Evolutionary conservation across 2,329 filamentous ascomycete genomes (phyloP), one percentile per base, ranked within the genome.

Genomic region (Diaporthe vexans): DNA sequence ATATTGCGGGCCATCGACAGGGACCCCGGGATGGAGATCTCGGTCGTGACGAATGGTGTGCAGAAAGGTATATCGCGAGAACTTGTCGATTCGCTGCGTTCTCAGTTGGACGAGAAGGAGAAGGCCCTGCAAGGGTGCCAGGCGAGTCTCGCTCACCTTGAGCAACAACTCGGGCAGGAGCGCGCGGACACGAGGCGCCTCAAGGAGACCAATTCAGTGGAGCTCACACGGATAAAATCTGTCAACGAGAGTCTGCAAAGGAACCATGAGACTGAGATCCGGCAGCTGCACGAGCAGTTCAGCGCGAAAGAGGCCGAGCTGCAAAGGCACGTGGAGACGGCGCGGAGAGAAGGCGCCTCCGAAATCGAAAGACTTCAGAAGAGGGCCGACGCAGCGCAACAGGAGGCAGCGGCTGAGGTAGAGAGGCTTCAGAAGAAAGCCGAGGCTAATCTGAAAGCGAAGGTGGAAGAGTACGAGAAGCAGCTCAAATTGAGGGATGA

Each of bases 11-110:
- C 95, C 19, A 94, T 99, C 78, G 97, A 99, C 83, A 92, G 96
- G 75, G 94, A 98, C 76, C 97, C 97, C 0, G 94, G 93, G 1
- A 87, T 97, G 75, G 97, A 99, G 81, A 92, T 97, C 35, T 93
- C 95, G 0, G 90, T 97, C 15, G 88, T 95, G 73, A 89, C 92
- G 57, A 95, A 95, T 80, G 94, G 94, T 0, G 86, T 95, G 15
- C 92, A 97, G 78, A 95, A 96, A 79, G 96, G 96, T 5, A 94
- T 99, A 51, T 98, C 97, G n/a, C 91, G 96, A 54, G 95, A 98
- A 79, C 86, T 98, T 51, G 94, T 99, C 4, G 97, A 99, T 81
- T 93, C 93, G 1, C 86, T 99, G 43, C 91, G 94, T 67, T 88
- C 88, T 6, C 93, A 98, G 80, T 83, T 97, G 0, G 92, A 94